Base-by-base conservation (phyloP, 2,329 filamentous ascomycete species). In the Alternaria arborescens region DNA sequence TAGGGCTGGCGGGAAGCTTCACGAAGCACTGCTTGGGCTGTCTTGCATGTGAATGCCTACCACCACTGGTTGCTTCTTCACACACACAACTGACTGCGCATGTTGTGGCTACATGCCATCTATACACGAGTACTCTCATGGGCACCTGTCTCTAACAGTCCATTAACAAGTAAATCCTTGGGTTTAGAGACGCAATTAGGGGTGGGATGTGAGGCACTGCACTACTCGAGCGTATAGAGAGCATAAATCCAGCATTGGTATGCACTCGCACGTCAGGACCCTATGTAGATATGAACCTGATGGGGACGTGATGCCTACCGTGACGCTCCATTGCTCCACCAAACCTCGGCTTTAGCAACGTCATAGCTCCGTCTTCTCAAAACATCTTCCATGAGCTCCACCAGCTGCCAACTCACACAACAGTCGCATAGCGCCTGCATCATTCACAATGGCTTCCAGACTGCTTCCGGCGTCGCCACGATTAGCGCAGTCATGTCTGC, bases 381-480 rank as follows among this genome's bases (percentile, higher is more conserved):
- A 57, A 50, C 47, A 47, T 38, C 28, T 57, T 41, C 34, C 36
- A 34, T 48, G 62, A 60, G 50, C 61, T 40, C 46, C 47, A 36
- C 58, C 32, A 44, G 46, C 53, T 60, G 57, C 55, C 48, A 53
- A 41, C 55, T 57, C 28, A 36, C 20, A 18, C 52, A 58, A 44
- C 51, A 42, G 40, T 54, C 36, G 42, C 44, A 62, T 38, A 48
- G 28, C 34, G 41, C 28, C 46, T 34, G 16, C 48, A 62, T 16
- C 22, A 26, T 38, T 52, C 30, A 61, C 67, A 70, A 77, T 75
- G 73, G 71, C 73, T 41, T 72, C 67, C 4, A 71, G 58, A 65
- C 14, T 71, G 1, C 54, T 73, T 8, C 62, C 63, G 14, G 52
- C 71, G 44, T 61, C 68, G 55, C 55, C 70, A 3, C 46, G 55